phyloP scores from a whole-genome alignment of 441 rosid species.

The Euphorbia celastroides region DNA sequence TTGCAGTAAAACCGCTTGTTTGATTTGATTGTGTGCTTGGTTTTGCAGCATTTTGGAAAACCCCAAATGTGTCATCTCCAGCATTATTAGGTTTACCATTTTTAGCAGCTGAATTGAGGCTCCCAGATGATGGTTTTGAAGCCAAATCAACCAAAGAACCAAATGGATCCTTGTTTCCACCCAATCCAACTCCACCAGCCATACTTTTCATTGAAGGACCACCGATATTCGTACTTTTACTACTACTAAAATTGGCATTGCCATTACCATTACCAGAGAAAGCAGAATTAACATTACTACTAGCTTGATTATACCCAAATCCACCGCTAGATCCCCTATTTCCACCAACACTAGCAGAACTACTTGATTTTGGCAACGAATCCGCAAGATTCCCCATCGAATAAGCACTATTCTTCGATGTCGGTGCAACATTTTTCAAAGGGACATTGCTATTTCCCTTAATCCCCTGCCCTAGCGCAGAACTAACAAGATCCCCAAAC shows the following conservation, averaged over 20 bases:
- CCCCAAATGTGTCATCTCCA: constrained; percentile 45
- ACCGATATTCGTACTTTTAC: constrained; percentile 48
- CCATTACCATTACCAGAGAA: constrained; percentile 10
- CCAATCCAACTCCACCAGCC: constrained; percentile 36
- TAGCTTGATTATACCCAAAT: constrained; percentile 33
- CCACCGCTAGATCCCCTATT: constrained; percentile 39
- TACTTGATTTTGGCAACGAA: constrained; percentile 62
- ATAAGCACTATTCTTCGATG: constrained; percentile 38
- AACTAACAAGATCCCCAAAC: constrained; percentile 82
- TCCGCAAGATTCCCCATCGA: constrained; percentile 74
- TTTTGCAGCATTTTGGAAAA: constrained; percentile 55
- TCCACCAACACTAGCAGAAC: constrained; percentile 33
- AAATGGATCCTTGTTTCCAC: constrained; percentile 62
- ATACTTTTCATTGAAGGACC: constrained; percentile 55
- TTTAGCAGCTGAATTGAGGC: constrained; percentile 47
- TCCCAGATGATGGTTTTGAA: constrained; percentile 40
- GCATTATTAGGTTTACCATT: constrained; percentile 29
- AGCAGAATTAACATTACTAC: constrained; percentile 25
- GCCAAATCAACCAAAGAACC: constrained; percentile 69
- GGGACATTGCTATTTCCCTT: constrained; percentile 49
- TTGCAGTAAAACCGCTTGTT: constrained; percentile 39
- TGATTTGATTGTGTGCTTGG: constrained; percentile 36
- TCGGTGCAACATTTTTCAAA: constrained; percentile 49
- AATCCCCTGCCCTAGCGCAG: constrained; percentile 66
- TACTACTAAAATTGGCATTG: constrained; percentile 28